Percentiles rank a stretch among this genome's conserved stretches.
Evolutionary conservation across 2,329 filamentous ascomycete species (phyloP).

Genomic region (Cercospora zeae-maydis): DNA sequence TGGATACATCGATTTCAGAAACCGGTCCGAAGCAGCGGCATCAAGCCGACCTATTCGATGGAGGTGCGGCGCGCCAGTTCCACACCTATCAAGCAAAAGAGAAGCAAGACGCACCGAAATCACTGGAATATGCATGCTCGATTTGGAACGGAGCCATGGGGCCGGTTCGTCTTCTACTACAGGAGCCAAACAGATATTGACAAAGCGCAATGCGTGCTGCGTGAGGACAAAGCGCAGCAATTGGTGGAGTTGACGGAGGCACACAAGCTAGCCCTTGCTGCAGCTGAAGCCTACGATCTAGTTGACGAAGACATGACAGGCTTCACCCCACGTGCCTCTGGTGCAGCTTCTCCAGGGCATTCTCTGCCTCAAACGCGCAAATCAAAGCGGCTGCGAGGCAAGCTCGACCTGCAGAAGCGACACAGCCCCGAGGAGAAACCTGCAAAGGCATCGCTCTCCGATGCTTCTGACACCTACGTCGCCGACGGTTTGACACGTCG

Average conservation of each 20-base stretch:
- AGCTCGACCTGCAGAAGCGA: not conserved
- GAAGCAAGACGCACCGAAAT: constrained; percentile 19
- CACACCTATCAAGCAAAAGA: constrained; percentile 12
- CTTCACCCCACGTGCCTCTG: not conserved
- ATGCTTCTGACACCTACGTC: not conserved
- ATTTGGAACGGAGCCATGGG: constrained; percentile 39
- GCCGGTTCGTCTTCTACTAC: constrained; percentile 43
- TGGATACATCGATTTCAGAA: constrained; percentile 18
- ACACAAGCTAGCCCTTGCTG: not conserved
- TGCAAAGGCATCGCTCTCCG: not conserved
- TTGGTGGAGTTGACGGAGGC: constrained; percentile 12
- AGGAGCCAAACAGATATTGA: constrained; percentile 31
- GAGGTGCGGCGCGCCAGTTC: constrained; percentile 16
- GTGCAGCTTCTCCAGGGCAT: not conserved
- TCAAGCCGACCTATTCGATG: constrained; percentile 26
- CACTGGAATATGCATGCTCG: constrained; percentile 25
- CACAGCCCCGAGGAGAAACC: not conserved
- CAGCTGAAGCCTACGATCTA: not conserved
- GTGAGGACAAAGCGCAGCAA: constrained; percentile 10
- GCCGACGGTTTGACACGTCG: not conserved
- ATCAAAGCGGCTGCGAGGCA: not conserved
- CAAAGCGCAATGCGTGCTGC: constrained; percentile 21
- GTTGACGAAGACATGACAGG: not conserved
- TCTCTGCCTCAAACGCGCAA: not conserved
- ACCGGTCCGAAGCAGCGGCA: constrained; percentile 22